Evolutionary conservation across 148 eudicot species (phyloP), one percentile per base, ranked within the genome.

Genomic region (Dianthus caryophyllus): DNA sequence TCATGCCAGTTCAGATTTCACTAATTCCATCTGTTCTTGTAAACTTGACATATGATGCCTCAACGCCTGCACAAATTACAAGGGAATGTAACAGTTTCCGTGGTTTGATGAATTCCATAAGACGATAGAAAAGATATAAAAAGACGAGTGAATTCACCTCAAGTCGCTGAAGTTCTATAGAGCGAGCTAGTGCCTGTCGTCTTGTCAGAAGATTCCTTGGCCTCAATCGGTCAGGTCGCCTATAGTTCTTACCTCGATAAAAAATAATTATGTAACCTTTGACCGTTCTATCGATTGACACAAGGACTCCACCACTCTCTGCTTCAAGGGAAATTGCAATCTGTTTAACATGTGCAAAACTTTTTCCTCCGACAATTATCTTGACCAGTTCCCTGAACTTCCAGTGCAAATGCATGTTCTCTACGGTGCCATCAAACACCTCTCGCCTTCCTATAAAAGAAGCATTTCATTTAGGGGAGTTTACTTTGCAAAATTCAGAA

Each of bases 171-270:
- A 90, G 87, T 75, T 95, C 99, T 58, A 95, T 81, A 60, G 96
- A 88, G 24, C 91, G 88, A 66, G 99, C 93, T 72, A 88, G 87
- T 52, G 99, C 99, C 84, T 90, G 87, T 77, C 96, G 85, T 78
- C 67, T 85, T 10, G 96, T 80, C 47, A 92, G 76, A 46, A 92
- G 82, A 82, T 84, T 92, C 71, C 73, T 75, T 13, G 97, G 94
- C 77, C 81, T 87, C 66, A 79, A 50, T 54, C 54, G 64, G 71
- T 50, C 41, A 49, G 97, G 97, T 43, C 78, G 82, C 64, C 76
- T 83, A 67, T 95, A 95, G 76, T 95, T 95, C 87, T 90, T 95
- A 43, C 99, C 99, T 62, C 99, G 89, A 69, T 90, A 95, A 26
- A 90, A 52, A 31, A 90, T 82, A 61, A 95, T 84, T n/a, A 77